phyloP scores from a whole-genome alignment of 495 filamentous ascomycete genomes.

The Oidiodendron maius region DNA sequence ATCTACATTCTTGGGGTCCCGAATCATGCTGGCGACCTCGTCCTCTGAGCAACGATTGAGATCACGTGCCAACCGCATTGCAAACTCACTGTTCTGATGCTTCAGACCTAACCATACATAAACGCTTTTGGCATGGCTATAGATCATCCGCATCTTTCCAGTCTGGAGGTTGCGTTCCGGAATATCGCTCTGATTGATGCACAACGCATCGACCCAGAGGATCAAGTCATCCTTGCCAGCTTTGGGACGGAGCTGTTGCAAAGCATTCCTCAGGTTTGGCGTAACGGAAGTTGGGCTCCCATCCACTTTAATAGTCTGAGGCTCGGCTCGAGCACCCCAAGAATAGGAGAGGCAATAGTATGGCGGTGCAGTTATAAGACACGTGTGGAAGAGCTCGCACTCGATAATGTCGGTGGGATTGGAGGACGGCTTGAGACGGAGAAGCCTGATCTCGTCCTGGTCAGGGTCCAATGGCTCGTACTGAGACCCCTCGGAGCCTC shows the following conservation, averaged over 20 bases:
- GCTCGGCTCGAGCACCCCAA: slow-evolving; percentile 11
- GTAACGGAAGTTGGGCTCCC: slow-evolving; percentile 1
- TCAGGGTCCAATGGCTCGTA: slow-evolving; percentile 2
- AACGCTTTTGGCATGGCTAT: slow-evolving; percentile 15
- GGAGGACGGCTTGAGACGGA: neutral
- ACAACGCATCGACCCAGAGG: too few species aligned
- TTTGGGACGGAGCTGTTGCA: slow-evolving; percentile 6
- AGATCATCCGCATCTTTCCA: slow-evolving; percentile 17
- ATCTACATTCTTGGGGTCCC: neutral
- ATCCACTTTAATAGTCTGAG: neutral
- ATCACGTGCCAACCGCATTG: slow-evolving; percentile 9
- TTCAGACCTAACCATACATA: slow-evolving; percentile 19
- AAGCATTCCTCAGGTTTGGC: slow-evolving; percentile 10
- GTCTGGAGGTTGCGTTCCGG: slow-evolving; percentile 17
- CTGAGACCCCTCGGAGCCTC: neutral
- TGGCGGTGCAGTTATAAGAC: slow-evolving; percentile 11
- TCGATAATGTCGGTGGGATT: neutral
- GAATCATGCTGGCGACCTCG: slow-evolving; percentile 1
- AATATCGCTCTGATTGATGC: too few species aligned
- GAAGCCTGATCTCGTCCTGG: slow-evolving; percentile 1
- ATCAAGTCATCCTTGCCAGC: slow-evolving; percentile 1
- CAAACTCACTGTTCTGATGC: neutral
- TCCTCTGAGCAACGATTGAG: slow-evolving; percentile 3
- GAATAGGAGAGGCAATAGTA: slow-evolving; percentile 20
- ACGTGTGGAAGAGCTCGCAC: slow-evolving; percentile 11